Evolutionary conservation across 2,329 filamentous ascomycete species (phyloP), one percentile per base, ranked within the genome.

Genomic region (Botrytis sinoallii): DNA sequence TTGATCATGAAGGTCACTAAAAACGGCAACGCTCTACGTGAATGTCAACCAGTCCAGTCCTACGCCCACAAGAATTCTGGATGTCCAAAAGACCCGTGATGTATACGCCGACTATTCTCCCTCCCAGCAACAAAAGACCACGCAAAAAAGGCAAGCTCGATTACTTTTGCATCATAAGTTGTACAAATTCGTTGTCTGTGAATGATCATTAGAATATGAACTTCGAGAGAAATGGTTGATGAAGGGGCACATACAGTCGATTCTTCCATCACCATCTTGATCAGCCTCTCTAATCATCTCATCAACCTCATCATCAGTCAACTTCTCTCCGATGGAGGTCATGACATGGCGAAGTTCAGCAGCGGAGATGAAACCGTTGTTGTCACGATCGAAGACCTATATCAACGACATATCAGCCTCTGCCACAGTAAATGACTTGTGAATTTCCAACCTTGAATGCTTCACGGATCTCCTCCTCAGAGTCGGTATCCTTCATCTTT

Each of bases 111-210:
- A 44, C 74, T 71, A 72, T 77, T 46, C 66, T 32, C 63, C 64
- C 35, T 35, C 18, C n/a, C 70, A 55, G n/a, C 60, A 44, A 35
- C 35, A 72, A 69, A 67, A 67, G 40, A 63, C 46, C 72, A 72
- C 74, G 70, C 73, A 60, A 73, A 73, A 69, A 76, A 71, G 70
- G 69, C 73, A 70, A 48, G 70, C 64, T 22, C 57, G 25, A 65
- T 77, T 74, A 95, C 88, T 95, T 95, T 88, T 96, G 93, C 93
- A 96, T 95, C 93, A 96, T 96, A 82, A 96, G 91, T 86, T 96
- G 93, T 80, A 96, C 93, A 82, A 96, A 96, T 85, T 96, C 93
- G 87, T 95, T 95, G 86, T 95, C 93, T 95, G 79, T 65, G 18
- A 25, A 67, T 35, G 25, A 46, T 74, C 48, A 74, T 81, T 82